Evolutionary conservation across 441 rosid species (phyloP).

Genomic region (Eruca vesicaria): DNA sequence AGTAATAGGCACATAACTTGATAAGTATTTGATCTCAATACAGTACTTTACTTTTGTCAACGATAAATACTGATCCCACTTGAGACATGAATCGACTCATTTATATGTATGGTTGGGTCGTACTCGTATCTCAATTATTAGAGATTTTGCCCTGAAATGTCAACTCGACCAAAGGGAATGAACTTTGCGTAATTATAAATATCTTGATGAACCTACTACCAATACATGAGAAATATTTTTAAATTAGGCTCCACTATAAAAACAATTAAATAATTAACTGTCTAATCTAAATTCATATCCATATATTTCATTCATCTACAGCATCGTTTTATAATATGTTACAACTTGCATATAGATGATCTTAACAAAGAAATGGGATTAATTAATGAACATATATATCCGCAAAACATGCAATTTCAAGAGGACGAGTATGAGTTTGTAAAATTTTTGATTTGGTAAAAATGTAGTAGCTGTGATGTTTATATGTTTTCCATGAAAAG

Average conservation of each 20-base stretch:
- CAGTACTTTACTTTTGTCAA: conserved; percentile 3
- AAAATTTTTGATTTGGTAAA: neutral
- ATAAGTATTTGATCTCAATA: conserved; percentile 11
- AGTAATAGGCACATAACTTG: neutral
- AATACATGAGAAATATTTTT: neutral
- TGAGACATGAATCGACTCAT: conserved; percentile 22
- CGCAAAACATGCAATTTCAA: neutral
- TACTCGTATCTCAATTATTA: conserved; percentile 18
- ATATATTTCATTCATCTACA: neutral
- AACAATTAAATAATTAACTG: neutral
- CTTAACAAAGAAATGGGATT: neutral
- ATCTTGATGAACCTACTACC: neutral
- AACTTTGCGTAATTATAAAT: neutral
- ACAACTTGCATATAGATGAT: neutral
- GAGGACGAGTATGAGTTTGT: neutral
- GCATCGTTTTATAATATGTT: neutral
- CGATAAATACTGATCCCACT: neutral
- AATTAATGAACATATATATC: neutral
- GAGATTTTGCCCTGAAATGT: conserved; percentile 16
- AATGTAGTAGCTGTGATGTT: neutral
- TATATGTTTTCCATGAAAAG: neutral
- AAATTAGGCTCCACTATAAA: neutral
- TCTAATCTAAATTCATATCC: neutral
- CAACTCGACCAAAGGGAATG: conserved; percentile 31
- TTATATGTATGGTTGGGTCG: conserved; percentile 17